Evolutionary conservation across 2,329 filamentous ascomycete species (phyloP).

Genomic region (Scedosporium boydii): DNA sequence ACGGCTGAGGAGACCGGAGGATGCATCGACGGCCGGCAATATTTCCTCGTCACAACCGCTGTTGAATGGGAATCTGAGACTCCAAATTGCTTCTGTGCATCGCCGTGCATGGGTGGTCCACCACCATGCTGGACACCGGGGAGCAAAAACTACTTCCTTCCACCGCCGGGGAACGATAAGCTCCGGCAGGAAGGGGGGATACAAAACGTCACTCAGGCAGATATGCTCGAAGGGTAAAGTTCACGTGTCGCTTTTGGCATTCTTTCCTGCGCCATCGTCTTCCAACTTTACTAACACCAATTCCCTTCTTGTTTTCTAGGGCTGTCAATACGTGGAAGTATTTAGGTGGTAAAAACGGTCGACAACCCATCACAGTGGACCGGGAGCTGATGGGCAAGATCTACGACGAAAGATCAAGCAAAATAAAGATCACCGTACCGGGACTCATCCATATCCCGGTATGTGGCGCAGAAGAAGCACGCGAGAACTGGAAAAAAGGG

Average conservation of each 20-base stretch:
- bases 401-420: background rate
- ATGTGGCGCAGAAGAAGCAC: background rate
- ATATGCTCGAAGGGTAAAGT: background rate
- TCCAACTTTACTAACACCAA: too few species aligned
- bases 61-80: background rate
- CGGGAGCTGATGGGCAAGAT: background rate
- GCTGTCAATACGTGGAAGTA: background rate
- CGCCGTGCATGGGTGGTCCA: background rate
- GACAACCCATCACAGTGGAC: background rate
- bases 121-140: background rate
- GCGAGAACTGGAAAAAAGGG: background rate
- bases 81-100: background rate
- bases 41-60: background rate
- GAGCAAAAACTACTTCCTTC: background rate
- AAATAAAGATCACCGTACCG: background rate
- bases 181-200: background rate
- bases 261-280: background rate
- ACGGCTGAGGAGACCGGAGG: background rate
- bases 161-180: background rate
- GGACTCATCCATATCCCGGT: background rate
- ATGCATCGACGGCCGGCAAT: background rate
- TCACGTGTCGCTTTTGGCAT: background rate
- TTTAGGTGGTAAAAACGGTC: background rate
- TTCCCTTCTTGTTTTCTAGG: background rate
- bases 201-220: background rate